Base-by-base conservation (phyloP, 1,284 basidiomycete genomes). In the Stygiomarasmius scandens region DNA sequence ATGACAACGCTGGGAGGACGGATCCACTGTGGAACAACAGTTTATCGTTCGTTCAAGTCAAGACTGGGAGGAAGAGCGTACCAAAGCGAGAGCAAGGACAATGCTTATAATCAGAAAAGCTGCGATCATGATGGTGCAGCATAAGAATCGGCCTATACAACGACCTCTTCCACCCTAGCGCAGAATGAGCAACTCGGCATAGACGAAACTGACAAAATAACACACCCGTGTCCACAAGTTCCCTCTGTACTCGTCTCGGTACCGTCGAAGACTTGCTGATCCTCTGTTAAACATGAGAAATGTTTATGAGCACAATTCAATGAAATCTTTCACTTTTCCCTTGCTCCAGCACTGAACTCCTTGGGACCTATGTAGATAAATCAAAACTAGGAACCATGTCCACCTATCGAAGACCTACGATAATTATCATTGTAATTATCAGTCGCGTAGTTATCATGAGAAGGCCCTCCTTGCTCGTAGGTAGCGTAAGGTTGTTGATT, bases 1-100 rank as follows among this genome's bases (percentile, higher is more conserved):
- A 95, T 77, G n/a, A 72, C 68, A 55, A 95, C 75, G 60, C 85
- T 83, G 0, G 93, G 93, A 5, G 93, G 93, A 27, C 86, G 83
- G 52, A 92, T 80, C 84, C 87, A 95, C 93, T 95, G 58, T 27
- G 46, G 41, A 49, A 19, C 20, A 41, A 51, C 59, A 22, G 61
- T 25, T 12, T 32, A 52, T 59, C n/a, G 50, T 55, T 20, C 49
- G 3, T 22, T 29, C 16, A 48, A 27, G 24, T 12, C 20, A 43
- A 14, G 19, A 9, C n/a, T 2, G 16, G n/a, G n/a, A 32, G 43
- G 24, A 52, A 51, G 25, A 45, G 76, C 85, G 71, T 66, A 95
- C 93, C 71, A 95, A 68, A 6, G 82, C 80, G 41, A 95, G 79
- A 0, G 90, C 76, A 20, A 95, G 77, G 16, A 92, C 63, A 49